Conservation (phyloP, 257 asterid genomes). For the Verbascum thapsus region DNA sequence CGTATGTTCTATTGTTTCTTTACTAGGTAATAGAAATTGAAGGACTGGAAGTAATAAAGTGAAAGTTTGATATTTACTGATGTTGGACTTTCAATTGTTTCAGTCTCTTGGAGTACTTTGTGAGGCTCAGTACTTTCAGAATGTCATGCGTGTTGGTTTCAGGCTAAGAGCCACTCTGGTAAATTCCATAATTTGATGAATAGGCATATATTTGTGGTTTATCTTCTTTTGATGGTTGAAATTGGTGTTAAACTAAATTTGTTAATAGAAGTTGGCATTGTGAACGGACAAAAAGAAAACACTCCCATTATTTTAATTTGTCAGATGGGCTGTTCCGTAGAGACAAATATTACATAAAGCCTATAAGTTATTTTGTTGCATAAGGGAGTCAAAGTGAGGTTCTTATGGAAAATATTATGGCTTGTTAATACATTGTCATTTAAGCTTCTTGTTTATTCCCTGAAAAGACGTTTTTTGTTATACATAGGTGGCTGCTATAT, state of each 20-base stretch:
- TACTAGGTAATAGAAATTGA: conserved; percentile 17
- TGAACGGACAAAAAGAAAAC: neutral
- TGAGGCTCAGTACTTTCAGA: conserved; percentile 92
- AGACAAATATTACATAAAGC: neutral
- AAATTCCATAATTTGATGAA: conserved; percentile 30
- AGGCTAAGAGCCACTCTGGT: conserved; percentile 90
- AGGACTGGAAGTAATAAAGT: conserved; percentile 21
- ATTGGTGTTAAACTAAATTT: too few species aligned
- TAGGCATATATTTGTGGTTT: conserved; percentile 5
- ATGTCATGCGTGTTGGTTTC: conserved; percentile 94
- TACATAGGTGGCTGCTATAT: conserved; percentile 77
- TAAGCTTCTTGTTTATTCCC: neutral
- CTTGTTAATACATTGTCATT: neutral
- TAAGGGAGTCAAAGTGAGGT: neutral
- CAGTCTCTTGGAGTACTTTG: conserved; percentile 85
- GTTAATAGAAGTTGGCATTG: neutral
- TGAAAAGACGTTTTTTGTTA: conserved; percentile 20
- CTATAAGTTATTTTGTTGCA: neutral
- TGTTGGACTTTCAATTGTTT: conserved; percentile 28
- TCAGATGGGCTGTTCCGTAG: neutral
- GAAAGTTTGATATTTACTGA: conserved; percentile 13
- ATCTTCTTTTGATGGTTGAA: neutral
- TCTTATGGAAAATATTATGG: neutral
- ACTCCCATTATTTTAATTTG: neutral
- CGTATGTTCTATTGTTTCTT: conserved; percentile 2